A percentile compares a stretch with the other conserved stretches of the same genome.
phyloP scores from a whole-genome alignment of 2,329 filamentous ascomycete genomes.

The Phialocephala subalpina region DNA sequence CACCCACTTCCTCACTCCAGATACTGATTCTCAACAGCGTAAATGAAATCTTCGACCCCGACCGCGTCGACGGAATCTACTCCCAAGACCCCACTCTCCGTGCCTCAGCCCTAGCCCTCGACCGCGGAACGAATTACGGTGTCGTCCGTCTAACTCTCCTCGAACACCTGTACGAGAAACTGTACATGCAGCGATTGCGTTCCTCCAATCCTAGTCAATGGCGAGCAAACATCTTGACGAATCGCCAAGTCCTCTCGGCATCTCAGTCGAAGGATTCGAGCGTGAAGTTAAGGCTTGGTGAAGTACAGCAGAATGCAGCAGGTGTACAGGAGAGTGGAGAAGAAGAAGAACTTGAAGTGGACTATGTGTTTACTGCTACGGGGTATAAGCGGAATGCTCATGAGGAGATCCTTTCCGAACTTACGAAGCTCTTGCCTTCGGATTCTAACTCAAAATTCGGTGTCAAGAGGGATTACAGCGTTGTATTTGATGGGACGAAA shows the following conservation, averaged over 20 bases:
- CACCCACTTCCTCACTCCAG: not conserved
- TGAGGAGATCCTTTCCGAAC: conserved; percentile 74
- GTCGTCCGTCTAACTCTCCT: conserved; percentile 92
- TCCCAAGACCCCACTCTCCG: conserved; percentile 70
- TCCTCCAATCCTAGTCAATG: conserved; percentile 74
- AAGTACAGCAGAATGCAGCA: not conserved
- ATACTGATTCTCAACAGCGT: conserved; percentile 64
- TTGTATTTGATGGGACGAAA: conserved; percentile 72
- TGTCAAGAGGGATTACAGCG: conserved; percentile 80
- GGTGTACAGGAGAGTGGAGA: conserved; percentile 34
- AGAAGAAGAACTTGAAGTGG: conserved; percentile 64
- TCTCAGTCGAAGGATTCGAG: conserved; percentile 18
- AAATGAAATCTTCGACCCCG: conserved; percentile 95
- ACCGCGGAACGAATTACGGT: conserved; percentile 91
- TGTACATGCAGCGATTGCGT: conserved; percentile 85
- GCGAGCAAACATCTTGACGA: conserved; percentile 82
- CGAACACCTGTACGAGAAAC: conserved; percentile 84
- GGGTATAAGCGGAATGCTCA: conserved; percentile 85
- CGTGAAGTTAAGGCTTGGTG: conserved; percentile 43
- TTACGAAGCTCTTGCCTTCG: conserved; percentile 71
- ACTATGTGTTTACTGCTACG: conserved; percentile 86
- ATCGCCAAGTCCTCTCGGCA: conserved; percentile 62
- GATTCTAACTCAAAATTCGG: conserved; percentile 59
- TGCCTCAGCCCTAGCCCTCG: conserved; percentile 64
- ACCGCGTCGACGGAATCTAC: conserved; percentile 81